Evolutionary conservation across 2,329 filamentous ascomycete species (phyloP), one percentile per base, ranked within the genome.

Genomic region (Venturia carpophila): DNA sequence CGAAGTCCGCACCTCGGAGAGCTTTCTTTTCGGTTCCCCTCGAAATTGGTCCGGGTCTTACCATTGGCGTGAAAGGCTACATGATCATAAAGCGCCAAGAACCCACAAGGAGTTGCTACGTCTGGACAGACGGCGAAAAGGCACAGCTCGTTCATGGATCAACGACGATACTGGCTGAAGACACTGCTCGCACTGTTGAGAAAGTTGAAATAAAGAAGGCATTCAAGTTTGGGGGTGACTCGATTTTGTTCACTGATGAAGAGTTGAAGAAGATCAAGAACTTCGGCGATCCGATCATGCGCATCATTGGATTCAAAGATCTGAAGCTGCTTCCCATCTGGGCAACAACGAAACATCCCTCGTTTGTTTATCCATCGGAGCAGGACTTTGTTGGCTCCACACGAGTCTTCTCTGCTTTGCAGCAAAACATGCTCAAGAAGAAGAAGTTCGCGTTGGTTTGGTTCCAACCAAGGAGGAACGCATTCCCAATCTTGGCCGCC

Each of bases 161-260:
- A 70, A 94, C 90, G 0, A 87, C 86, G 1, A 85, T 87, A 65
- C 82, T 92, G 65, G 88, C 91, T 4, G 89, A 91, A 67, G 91
- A 95, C 69, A 92, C 87, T 21, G 84, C 88, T 1, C 83, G 87
- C 45, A 85, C 86, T 0, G 86, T 97, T 0, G 88, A 95, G 68
- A 92, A 92, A 70, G 78, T 65, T 3, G 92, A 97, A 71, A 84
- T 95, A 24, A 89, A 89, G 66, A 97, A 94, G 75, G 94, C 93
- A 0, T 99, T 94, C 80, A 97, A 94, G 71, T 97, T 97, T 72
- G 94, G 93, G 15, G 92, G 91, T 47, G 91, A 96, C 69, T 91
- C 91, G 60, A 85, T 99, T 60, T 84, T 88, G 61, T 99, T 99
- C 74, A 87, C 87, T 0, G 83, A 87, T 0, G 92, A 97, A 42